Percentiles rank a stretch among this genome's conserved stretches.
phyloP scores from a whole-genome alignment of 768 basidiomycete genomes.

The Auriculariales sp. region DNA sequence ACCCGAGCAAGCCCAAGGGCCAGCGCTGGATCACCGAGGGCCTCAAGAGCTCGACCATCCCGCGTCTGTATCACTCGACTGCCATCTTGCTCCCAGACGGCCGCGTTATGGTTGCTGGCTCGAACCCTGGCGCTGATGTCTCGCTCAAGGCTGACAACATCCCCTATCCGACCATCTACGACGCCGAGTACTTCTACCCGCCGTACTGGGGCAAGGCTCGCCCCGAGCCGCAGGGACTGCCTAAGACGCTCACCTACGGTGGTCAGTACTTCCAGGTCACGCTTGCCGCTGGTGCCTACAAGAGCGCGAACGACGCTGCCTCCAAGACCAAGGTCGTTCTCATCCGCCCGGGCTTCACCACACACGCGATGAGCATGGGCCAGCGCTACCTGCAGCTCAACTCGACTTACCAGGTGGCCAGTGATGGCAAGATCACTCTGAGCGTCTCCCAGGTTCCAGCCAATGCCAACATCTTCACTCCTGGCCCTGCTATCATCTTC shows the following conservation, averaged over 20 bases:
- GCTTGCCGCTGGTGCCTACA: constrained; percentile 50
- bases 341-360: constrained; percentile 57
- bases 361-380: constrained; percentile 23
- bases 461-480: constrained; percentile 74
- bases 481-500: constrained; percentile 75
- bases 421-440: constrained; percentile 57
- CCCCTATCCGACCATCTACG: constrained; percentile 61
- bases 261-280: constrained; percentile 69
- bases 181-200: constrained; percentile 84
- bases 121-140: constrained; percentile 85
- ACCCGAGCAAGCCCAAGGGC: constrained; percentile 58
- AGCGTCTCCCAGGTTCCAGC: constrained; percentile 76
- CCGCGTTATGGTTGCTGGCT: constrained; percentile 78
- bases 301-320: constrained; percentile 57
- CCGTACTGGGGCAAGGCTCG: constrained; percentile 65
- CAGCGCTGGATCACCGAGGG: constrained; percentile 60
- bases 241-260: constrained; percentile 69
- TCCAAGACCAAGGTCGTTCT: constrained; percentile 63
- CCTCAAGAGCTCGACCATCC: constrained; percentile 43
- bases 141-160: constrained; percentile 37
- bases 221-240: constrained; percentile 56
- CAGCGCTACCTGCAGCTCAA: constrained; percentile 44
- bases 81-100: constrained; percentile 77
- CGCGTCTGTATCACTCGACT: constrained; percentile 83
- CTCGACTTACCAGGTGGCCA: constrained; percentile 68